These are phyloP conservation scores for Polyporus tsugae DNA, from an alignment of 1,284 basidiomycete genomes.

Conservation along the genomic window DNA sequence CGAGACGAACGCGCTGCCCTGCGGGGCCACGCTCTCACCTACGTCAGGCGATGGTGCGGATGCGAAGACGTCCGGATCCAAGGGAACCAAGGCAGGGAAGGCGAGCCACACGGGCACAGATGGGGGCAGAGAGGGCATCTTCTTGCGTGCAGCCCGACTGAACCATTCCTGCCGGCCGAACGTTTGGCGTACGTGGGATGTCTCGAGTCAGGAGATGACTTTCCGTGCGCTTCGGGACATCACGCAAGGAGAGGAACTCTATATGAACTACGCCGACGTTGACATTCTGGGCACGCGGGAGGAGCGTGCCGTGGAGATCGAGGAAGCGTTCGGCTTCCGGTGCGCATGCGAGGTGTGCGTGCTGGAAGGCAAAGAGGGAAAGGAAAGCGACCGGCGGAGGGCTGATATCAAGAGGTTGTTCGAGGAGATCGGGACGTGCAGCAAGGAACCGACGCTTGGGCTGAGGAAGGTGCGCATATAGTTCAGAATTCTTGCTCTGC, in stretches of 20 bases:
- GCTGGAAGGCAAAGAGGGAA: constrained; percentile 26
- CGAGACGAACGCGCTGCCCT: constrained; percentile 38
- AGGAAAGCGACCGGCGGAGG: constrained; percentile 35
- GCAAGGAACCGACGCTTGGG: constrained; percentile 36
- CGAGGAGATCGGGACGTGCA: constrained; percentile 33
- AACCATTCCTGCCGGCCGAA: constrained; percentile 41
- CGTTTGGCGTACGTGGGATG: constrained; percentile 34
- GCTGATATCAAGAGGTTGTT: constrained; percentile 31
- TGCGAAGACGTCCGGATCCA: background rate
- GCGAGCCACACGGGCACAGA: background rate
- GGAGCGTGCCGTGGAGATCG: constrained; percentile 49
- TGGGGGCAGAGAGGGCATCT: constrained; percentile 30
- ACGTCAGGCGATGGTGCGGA: background rate
- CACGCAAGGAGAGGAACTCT: constrained; percentile 61
- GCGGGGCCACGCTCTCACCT: constrained; percentile 15
- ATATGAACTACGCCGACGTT: constrained; percentile 57
- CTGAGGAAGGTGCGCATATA: constrained; percentile 33
- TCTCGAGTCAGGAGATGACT: constrained; percentile 26
- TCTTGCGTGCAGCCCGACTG: constrained; percentile 35
- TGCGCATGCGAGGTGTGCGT: constrained; percentile 56
- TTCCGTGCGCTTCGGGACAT: constrained; percentile 46
- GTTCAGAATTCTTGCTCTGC: background rate
- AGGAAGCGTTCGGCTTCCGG: constrained; percentile 60
- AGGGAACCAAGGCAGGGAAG: constrained; percentile 12
- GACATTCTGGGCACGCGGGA: constrained; percentile 50